phyloP scores from a whole-genome alignment of 2,329 filamentous ascomycete genomes.

The Curvularia hawaiiensis region DNA sequence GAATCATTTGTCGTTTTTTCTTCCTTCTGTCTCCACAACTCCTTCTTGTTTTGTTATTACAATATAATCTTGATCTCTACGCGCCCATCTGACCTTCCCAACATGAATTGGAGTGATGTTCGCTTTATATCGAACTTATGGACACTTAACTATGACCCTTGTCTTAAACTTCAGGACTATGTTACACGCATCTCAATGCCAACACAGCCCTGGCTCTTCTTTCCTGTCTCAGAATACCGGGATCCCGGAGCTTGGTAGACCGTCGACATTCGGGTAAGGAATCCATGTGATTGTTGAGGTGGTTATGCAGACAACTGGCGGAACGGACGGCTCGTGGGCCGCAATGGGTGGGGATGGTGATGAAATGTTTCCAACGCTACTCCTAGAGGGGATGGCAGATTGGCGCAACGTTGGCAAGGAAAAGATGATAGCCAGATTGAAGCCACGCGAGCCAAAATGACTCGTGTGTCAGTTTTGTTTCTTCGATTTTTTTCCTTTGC shows the following conservation, averaged over 20 bases:
- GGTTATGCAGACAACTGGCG: not conserved
- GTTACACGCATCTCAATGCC: not conserved
- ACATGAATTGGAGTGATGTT: not conserved
- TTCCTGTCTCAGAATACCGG: not conserved
- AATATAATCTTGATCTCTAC: not conserved
- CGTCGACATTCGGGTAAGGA: not conserved
- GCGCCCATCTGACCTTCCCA: not conserved
- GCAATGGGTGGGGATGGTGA: not conserved
- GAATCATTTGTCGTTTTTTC: not conserved
- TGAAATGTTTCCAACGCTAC: not conserved
- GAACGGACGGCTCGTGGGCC: conserved; percentile 4
- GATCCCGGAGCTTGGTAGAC: not conserved
- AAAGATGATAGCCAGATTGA: not conserved
- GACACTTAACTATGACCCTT: not conserved
- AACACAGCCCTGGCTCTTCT: not conserved
- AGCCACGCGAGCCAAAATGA: not conserved
- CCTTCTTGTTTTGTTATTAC: not conserved
- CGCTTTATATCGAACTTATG: not conserved
- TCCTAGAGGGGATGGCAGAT: not conserved
- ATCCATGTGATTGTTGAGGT: not conserved
- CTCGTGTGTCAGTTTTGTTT: not conserved
- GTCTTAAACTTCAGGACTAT: not conserved
- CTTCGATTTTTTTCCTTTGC: not conserved
- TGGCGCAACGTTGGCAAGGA: not conserved
- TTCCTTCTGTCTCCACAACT: not conserved